phyloP scores from a whole-genome alignment of 2,329 filamentous ascomycete species.

The Fusarium vanettenii region DNA sequence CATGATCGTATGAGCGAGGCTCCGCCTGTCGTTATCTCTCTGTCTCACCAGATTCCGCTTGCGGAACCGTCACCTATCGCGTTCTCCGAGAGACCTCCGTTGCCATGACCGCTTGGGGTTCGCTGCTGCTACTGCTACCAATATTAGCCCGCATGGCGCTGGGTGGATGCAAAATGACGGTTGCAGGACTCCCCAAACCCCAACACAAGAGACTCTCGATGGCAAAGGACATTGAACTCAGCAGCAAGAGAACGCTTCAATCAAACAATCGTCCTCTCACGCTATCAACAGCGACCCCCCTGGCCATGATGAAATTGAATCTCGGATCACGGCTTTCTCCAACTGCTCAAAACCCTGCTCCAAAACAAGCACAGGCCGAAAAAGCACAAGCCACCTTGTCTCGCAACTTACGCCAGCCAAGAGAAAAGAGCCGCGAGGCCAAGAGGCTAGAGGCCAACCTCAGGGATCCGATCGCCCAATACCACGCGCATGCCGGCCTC shows the following conservation, averaged over 20 bases:
- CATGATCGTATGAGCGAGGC: conserved; percentile 30
- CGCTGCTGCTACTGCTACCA: conserved; percentile 10
- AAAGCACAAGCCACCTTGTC: not conserved
- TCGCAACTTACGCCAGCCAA: conserved; percentile 33
- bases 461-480: conserved; percentile 36
- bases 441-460: conserved; percentile 17
- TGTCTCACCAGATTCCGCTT: conserved; percentile 25
- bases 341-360: conserved; percentile 12
- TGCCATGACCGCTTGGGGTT: conserved; percentile 1
- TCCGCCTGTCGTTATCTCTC: conserved; percentile 15
- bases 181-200: not conserved
- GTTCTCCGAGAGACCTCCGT: conserved; percentile 28
- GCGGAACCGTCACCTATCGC: conserved; percentile 20
- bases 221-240: not conserved
- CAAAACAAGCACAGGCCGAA: conserved; percentile 19
- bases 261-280: not conserved
- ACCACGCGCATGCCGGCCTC: conserved; percentile 20
- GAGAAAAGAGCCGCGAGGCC: conserved; percentile 39
- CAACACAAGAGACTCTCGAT: not conserved
- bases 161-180: not conserved
- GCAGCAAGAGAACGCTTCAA: not conserved
- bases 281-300: not conserved
- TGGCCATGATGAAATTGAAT: conserved; percentile 10
- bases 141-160: conserved; percentile 2
- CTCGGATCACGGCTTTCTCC: conserved; percentile 8